phyloP scores from a whole-genome alignment of 179 eudicot species.

The Beta macrorhiza region DNA sequence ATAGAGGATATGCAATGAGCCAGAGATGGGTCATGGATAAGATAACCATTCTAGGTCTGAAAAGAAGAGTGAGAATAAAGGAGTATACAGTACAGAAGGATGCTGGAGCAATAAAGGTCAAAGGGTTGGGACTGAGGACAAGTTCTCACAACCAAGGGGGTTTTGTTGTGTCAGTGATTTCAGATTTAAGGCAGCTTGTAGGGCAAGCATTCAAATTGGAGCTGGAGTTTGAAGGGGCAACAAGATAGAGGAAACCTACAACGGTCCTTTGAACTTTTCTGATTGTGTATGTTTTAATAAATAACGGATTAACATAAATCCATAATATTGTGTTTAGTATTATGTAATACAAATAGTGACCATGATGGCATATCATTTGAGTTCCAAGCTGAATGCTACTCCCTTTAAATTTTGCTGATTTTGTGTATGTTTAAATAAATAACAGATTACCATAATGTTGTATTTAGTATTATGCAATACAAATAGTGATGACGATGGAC shows the following conservation, averaged over 20 bases:
- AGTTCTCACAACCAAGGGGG: slow-evolving; percentile 13
- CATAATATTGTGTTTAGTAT: background rate
- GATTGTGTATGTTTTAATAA: background rate
- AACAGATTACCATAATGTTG: background rate
- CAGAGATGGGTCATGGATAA: slow-evolving; percentile 52
- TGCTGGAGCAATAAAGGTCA: slow-evolving; percentile 6
- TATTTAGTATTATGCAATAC: background rate
- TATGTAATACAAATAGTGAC: background rate
- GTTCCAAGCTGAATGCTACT: too few relatives aligned
- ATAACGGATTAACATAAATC: background rate
- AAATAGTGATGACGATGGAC: too few relatives aligned
- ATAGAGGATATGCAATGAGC: slow-evolving; percentile 51
- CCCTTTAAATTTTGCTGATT: background rate
- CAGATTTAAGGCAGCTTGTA: slow-evolving; percentile 27
- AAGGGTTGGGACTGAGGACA: slow-evolving; percentile 6
- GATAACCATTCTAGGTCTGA: slow-evolving; percentile 58
- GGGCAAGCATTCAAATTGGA: slow-evolving; percentile 34
- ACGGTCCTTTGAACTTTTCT: slow-evolving; percentile 1
- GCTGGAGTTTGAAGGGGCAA: slow-evolving; percentile 20
- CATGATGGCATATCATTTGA: too few relatives aligned
- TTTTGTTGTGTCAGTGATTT: slow-evolving; percentile 32
- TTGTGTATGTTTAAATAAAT: background rate
- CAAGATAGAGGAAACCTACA: background rate
- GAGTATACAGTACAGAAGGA: slow-evolving; percentile 15
- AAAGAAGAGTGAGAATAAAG: slow-evolving; percentile 25